Evolutionary conservation across 2,329 filamentous ascomycete species (phyloP).

Genomic region (Akanthomyces lecanii): DNA sequence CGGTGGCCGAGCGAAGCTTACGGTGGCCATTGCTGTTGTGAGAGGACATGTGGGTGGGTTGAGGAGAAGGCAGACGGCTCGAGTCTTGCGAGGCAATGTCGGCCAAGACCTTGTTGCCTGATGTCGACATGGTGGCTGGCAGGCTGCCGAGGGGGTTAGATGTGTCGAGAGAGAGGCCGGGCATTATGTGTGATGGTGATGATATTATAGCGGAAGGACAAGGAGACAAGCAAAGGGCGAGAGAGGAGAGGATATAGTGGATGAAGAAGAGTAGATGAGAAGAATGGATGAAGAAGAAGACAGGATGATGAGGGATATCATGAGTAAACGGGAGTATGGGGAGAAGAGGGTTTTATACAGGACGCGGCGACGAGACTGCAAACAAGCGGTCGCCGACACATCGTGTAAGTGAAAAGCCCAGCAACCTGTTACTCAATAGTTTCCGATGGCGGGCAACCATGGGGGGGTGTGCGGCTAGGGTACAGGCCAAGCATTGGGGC

Average conservation of each 20-base stretch:
- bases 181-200: slow-evolving; percentile 11
- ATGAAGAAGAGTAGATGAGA: not conserved
- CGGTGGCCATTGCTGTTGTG: slow-evolving; percentile 61
- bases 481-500: not conserved
- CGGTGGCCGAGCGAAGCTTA: slow-evolving; percentile 79
- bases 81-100: slow-evolving; percentile 38
- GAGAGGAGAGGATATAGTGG: not conserved
- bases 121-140: slow-evolving; percentile 30
- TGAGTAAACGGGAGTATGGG: slow-evolving; percentile 1
- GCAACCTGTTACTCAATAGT: slow-evolving; percentile 19
- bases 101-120: slow-evolving; percentile 39
- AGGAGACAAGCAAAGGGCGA: not conserved
- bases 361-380: slow-evolving; percentile 2
- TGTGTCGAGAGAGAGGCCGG: slow-evolving; percentile 16
- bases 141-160: slow-evolving; percentile 12
- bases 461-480: slow-evolving; percentile 10
- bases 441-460: slow-evolving; percentile 12
- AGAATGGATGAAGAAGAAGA: not conserved
- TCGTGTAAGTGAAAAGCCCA: slow-evolving; percentile 24
- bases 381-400: slow-evolving; percentile 26
- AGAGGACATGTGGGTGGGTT: slow-evolving; percentile 68
- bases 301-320: not conserved
- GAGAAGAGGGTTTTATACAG: slow-evolving; percentile 12
- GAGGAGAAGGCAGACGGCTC: slow-evolving; percentile 72
- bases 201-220: slow-evolving; percentile 11